phyloP scores from a whole-genome alignment of 129 eudicot species.

The Dittrichia graveolens region DNA sequence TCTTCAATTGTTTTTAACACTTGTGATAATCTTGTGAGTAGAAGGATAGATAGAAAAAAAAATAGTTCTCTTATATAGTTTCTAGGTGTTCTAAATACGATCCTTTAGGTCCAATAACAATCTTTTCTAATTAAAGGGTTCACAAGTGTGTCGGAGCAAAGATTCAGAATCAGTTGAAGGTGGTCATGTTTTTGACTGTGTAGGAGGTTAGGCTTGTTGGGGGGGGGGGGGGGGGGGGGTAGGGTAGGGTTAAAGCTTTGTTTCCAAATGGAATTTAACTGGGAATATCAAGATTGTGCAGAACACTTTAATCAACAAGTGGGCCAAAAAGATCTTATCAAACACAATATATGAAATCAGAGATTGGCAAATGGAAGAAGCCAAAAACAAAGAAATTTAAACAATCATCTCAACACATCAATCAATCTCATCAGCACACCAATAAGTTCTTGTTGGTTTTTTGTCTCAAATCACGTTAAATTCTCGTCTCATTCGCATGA shows the following conservation, averaged over 20 bases:
- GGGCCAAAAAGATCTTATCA: conserved; percentile 44
- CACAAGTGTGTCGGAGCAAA: conserved; percentile 40
- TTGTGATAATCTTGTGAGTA: too few species aligned
- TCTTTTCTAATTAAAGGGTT: conserved; percentile 10
- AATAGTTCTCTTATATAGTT: too few species aligned
- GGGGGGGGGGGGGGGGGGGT: not conserved
- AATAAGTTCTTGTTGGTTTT: not conserved
- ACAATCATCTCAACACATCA: conserved; percentile 31
- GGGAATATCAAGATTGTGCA: conserved; percentile 38
- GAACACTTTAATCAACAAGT: conserved; percentile 45
- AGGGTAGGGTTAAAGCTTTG: conserved; percentile 24
- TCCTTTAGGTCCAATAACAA: too few species aligned
- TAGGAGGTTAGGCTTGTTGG: conserved; percentile 13
- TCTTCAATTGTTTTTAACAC: too few species aligned
- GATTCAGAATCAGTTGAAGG: conserved; percentile 32
- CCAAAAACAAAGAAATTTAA: conserved; percentile 36
- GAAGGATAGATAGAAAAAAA: too few species aligned
- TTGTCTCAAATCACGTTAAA: not conserved
- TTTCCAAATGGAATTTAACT: conserved; percentile 44
- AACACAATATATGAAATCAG: conserved; percentile 31
- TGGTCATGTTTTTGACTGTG: conserved; percentile 24
- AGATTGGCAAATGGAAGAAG: conserved; percentile 27
- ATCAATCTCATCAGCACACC: conserved; percentile 31
- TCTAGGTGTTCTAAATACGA: too few species aligned
- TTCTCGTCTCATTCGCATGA: not conserved